A percentile compares a stretch with the other conserved stretches of the same genome.
Conservation (phyloP, 495 filamentous ascomycete species). For the Trichoderma asperelloides region DNA sequence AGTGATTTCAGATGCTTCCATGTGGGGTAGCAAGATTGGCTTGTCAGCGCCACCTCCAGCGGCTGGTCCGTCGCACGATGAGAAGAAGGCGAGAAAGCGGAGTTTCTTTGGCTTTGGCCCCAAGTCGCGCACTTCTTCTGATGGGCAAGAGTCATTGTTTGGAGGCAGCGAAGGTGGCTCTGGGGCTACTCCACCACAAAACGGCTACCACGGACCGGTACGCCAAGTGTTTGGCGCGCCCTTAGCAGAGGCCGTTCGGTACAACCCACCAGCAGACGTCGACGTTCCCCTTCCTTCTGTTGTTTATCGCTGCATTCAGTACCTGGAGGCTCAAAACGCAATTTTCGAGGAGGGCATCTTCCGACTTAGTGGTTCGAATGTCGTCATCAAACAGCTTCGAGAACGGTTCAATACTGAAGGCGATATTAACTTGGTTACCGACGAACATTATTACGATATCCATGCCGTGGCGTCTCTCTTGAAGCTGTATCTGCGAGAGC, state of each 20-base stretch:
- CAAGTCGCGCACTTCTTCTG: conserved; percentile 40
- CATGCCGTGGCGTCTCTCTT: conserved; percentile 92
- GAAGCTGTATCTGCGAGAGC: conserved; percentile 88
- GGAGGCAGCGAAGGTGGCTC: conserved; percentile 23
- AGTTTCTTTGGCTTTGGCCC: conserved; percentile 88
- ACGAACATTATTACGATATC: conserved; percentile 85
- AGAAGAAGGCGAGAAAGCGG: conserved; percentile 76
- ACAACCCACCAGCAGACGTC: conserved; percentile 61
- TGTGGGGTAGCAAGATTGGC: conserved; percentile 70
- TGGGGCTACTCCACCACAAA: conserved; percentile 16
- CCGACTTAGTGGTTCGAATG: conserved; percentile 86
- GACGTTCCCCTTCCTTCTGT: conserved; percentile 79
- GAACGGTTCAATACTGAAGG: conserved; percentile 92
- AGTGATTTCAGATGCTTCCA: conserved; percentile 74
- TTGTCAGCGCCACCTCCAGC: conserved; percentile 28
- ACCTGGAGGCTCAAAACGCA: conserved; percentile 76
- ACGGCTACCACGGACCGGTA: conserved; percentile 47
- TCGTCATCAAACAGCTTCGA: conserved; percentile 81
- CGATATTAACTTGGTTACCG: conserved; percentile 78
- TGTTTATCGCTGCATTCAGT: conserved; percentile 93
- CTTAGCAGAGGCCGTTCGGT: conserved; percentile 77
- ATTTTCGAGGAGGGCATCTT: conserved; percentile 90
- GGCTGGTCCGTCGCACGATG: conserved; percentile 46
- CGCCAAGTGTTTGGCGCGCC: conserved; percentile 81
- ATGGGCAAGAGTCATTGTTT: conserved; percentile 39